Evolutionary conservation across 106 monocot genomes (phyloP), one percentile per base, ranked within the genome.

Genomic region (Dendrobium nobile): DNA sequence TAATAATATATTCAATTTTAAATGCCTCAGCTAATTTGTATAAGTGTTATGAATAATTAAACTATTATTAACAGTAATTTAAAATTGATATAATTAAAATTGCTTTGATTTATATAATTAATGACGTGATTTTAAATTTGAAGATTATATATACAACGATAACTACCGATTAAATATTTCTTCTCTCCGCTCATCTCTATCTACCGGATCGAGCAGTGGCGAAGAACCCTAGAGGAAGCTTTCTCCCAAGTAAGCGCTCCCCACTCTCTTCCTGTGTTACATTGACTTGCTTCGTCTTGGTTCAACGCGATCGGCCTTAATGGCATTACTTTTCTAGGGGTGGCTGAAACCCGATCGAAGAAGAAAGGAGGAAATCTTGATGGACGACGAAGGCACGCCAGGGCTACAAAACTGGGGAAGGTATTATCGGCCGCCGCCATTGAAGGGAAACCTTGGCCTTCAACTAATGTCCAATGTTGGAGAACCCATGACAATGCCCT

Each of bases 331-430:
- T 22, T 22, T 61, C 20, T 61, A 22, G 22, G 51, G 51, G 10
- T 10, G 10, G 10, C 13, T 61, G 61, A 22, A 61, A 22, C 61
- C 61, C 61, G 19, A 22, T 5, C 61, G 8, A 19, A 22, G 61
- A 22, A 15, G 56, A 56, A 55, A 17, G 18, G 56, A 76, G 76
- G 76, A 47, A 7, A 43, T 43, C 42, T 48, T 17, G 48, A 95
- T 95, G 95, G 92, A 95, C 67, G 90, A 89, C 11, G 88, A 87
- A 55, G 91, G 88, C 7, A 77, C 82, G 9, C 67, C 92, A 70
- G 89, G 84, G 51, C 80, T 85, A 13, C 82, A 86, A 48, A 78
- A 82, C 68, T 89, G 95, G 91, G 84, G 86, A 31, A 33, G 43
- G 26, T 92, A 80, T 82, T 94, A 85, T 59, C 76, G 76, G 15